Evolutionary conservation across 345 rosid species (phyloP).

Genomic region (Citrus glauca): DNA sequence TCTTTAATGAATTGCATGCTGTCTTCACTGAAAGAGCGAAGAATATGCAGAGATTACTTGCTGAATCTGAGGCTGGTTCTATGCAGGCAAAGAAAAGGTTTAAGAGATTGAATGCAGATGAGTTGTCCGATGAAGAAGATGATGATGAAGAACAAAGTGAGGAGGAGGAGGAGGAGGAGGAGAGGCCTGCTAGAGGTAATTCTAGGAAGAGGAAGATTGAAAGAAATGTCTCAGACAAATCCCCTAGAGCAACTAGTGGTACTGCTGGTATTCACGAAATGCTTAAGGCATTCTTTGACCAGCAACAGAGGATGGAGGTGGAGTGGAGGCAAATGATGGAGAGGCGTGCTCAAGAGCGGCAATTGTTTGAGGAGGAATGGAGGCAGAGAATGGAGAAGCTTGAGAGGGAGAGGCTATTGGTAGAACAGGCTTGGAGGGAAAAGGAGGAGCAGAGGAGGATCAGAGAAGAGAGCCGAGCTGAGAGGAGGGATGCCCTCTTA

Average conservation of each 20-base stretch:
- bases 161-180: slow-evolving; percentile 30
- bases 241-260: slow-evolving; percentile 12
- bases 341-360: slow-evolving; percentile 42
- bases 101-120: slow-evolving; percentile 31
- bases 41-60: slow-evolving; percentile 36
- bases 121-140: slow-evolving; percentile 35
- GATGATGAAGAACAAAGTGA: slow-evolving; percentile 28
- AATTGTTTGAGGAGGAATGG: slow-evolving; percentile 51
- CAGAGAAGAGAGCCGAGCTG: slow-evolving; percentile 50
- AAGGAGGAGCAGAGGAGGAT: slow-evolving; percentile 50
- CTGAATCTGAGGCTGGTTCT: slow-evolving; percentile 35
- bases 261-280: slow-evolving; percentile 23
- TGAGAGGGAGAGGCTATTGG: slow-evolving; percentile 50
- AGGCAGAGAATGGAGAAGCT: slow-evolving; percentile 44
- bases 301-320: slow-evolving; percentile 48
- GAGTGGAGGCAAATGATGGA: slow-evolving; percentile 51
- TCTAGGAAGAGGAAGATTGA: slow-evolving; percentile 42
- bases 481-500: slow-evolving; percentile 48
- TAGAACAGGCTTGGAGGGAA: slow-evolving; percentile 51
- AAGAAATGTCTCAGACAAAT: slow-evolving; percentile 15
- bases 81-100: slow-evolving; percentile 28
- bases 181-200: slow-evolving; percentile 23
- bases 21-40: slow-evolving; percentile 41
- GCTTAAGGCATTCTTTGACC: slow-evolving; percentile 43
- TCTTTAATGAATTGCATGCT: slow-evolving; percentile 50